phyloP scores from a whole-genome alignment of 1,284 basidiomycete genomes.

The Cutaneotrichosporon dermatis region DNA sequence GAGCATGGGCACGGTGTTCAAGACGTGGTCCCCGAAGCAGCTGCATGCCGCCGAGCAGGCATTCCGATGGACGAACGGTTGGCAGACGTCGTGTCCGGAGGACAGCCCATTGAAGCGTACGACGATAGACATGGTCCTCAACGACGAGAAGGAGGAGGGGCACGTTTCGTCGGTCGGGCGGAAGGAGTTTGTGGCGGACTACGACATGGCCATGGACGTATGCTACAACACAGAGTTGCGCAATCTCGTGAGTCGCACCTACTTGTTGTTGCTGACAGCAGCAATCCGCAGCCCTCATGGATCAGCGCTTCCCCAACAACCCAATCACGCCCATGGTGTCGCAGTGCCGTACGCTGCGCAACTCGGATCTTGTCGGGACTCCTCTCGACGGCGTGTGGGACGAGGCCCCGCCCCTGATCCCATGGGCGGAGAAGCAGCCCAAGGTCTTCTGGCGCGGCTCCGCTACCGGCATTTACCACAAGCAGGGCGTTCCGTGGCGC shows the following conservation, averaged over 20 bases:
- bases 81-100: slow-evolving; percentile 40
- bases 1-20: slow-evolving; percentile 23
- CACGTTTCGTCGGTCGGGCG: background rate
- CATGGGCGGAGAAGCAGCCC: slow-evolving; percentile 44
- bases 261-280: background rate
- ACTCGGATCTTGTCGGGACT: slow-evolving; percentile 36
- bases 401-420: slow-evolving; percentile 1
- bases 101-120: slow-evolving; percentile 29
- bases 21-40: slow-evolving; percentile 30
- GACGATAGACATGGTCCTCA: slow-evolving; percentile 30
- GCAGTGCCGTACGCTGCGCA: slow-evolving; percentile 16
- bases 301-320: slow-evolving; percentile 12
- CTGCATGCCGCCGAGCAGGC: slow-evolving; percentile 30
- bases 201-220: slow-evolving; percentile 30
- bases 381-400: slow-evolving; percentile 36
- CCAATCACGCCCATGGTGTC: slow-evolving; percentile 25
- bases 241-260: slow-evolving; percentile 22
- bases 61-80: slow-evolving; percentile 36
- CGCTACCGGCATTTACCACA: slow-evolving; percentile 48
- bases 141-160: slow-evolving; percentile 20
- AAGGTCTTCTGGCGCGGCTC: slow-evolving; percentile 43
- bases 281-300: slow-evolving; percentile 12
- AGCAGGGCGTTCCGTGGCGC: slow-evolving; percentile 42
- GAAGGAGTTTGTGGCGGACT: slow-evolving; percentile 40
- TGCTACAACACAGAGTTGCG: slow-evolving; percentile 41